phyloP scores from a whole-genome alignment of 192 early-diverging fungal species.

The Coemansia sp. region DNA sequence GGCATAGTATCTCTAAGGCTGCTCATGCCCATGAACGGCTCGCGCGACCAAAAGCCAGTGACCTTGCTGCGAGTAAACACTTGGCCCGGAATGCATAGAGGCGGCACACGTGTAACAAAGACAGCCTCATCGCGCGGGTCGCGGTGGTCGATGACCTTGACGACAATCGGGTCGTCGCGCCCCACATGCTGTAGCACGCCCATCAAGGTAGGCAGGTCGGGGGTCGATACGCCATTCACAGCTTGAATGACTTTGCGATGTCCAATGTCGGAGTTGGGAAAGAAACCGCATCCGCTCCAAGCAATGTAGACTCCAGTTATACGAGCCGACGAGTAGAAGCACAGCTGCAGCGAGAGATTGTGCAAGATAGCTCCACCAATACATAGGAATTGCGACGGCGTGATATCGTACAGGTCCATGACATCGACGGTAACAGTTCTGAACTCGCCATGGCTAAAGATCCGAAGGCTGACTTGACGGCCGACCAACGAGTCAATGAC shows the following conservation, averaged over 20 bases:
- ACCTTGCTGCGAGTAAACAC: slow-evolving; percentile 33
- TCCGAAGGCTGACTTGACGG: slow-evolving; percentile 53
- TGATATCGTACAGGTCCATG: slow-evolving; percentile 74
- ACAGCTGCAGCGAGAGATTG: slow-evolving; percentile 72
- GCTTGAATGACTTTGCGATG: slow-evolving; percentile 19
- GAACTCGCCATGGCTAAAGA: slow-evolving; percentile 62
- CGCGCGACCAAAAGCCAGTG: slow-evolving; percentile 45
- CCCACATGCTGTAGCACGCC: slow-evolving; percentile 11
- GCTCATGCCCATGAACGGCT: slow-evolving; percentile 18
- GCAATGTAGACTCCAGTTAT: slow-evolving; percentile 31
- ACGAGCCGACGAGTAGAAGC: slow-evolving; percentile 32
- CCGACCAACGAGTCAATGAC: slow-evolving; percentile 67
- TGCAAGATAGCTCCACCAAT: slow-evolving; percentile 78
- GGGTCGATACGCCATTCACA: slow-evolving; percentile 21
- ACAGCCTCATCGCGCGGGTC: slow-evolving; percentile 67
- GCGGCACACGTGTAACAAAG: slow-evolving; percentile 64
- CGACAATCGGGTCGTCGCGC: slow-evolving; percentile 23
- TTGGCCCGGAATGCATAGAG: background rate
- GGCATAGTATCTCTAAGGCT: background rate
- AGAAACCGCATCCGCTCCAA: background rate
- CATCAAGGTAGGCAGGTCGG: slow-evolving; percentile 33
- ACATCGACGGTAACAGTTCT: slow-evolving; percentile 54
- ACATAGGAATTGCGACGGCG: slow-evolving; percentile 79
- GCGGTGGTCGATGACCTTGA: slow-evolving; percentile 23
- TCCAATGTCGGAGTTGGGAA: background rate